Evolutionary conservation across 805 yeast species (phyloP), one percentile per base, ranked within the genome.

Genomic region (Starmerella floricola): DNA sequence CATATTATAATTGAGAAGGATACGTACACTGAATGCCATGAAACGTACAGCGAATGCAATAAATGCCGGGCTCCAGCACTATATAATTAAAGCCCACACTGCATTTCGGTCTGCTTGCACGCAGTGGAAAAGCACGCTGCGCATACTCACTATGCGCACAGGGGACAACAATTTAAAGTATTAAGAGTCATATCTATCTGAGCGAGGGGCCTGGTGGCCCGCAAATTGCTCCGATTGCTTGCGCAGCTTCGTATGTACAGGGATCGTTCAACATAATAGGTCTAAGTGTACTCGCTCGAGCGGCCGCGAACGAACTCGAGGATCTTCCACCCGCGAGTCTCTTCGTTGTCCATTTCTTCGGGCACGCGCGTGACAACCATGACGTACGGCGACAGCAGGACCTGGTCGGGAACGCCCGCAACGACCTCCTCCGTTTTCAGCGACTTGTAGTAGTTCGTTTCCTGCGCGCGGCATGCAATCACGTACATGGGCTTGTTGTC

Each of bases 251-350:
- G 12, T 16, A 32, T 32, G 23, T 32, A 32, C n/a, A n/a, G n/a
- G n/a, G n/a, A n/a, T n/a, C n/a, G n/a, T n/a, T n/a, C 23, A 32
- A 15, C 12, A 32, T n/a, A 8, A 8, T 6, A n/a, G 19, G 17
- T 20, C 27, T 33, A 33, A 20, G 36, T 33, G 17, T 33, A 33
- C 27, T 20, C 36, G 65, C 94, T 78, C 30, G 94, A 79, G 33
- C 85, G 88, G 53, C 95, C 95, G 58, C 95, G 78, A 37, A 84
- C 95, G 60, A 88, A 83, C 66, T 88, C 97, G 57, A 88, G 63
- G 42, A 91, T 76, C 67, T 83, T 84, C 98, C 98, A 91, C 27
- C 99, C 99, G 58, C 84, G 94, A 19, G 99, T 91, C 56, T 78
- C 87, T 41, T 74, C 72, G 60, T 91, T 82, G 49, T 78, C 94